Evolutionary conservation across 1,284 basidiomycete genomes (phyloP).

Genomic region (Calocybe gambosa): DNA sequence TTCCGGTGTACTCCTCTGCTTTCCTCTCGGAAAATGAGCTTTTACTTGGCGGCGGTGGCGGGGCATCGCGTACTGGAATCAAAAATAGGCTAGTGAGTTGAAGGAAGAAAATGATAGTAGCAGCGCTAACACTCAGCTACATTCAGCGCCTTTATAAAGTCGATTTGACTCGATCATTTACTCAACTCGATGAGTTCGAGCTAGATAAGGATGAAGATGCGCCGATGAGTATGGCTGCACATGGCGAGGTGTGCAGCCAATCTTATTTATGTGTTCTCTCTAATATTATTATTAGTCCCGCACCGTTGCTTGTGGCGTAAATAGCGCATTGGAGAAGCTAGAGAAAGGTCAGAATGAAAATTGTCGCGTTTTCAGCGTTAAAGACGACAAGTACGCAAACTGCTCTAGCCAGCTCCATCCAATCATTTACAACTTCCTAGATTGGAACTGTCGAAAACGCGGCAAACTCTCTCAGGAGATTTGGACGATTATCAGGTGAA

Average conservation of each 20-base stretch:
- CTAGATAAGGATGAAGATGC: constrained; percentile 81
- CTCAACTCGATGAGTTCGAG: constrained; percentile 63
- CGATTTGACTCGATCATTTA: constrained; percentile 50
- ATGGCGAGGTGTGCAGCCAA: constrained; percentile 44
- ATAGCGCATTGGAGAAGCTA: constrained; percentile 63
- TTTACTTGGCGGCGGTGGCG: constrained; percentile 88
- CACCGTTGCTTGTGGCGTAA: constrained; percentile 79
- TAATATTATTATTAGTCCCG: constrained; percentile 29
- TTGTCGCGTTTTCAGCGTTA: constrained; percentile 65
- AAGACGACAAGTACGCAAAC: constrained; percentile 51
- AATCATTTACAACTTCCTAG: constrained; percentile 29
- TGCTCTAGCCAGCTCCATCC: background rate
- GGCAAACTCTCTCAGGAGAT: constrained; percentile 56
- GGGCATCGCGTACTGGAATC: constrained; percentile 74
- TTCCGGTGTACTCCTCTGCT: constrained; percentile 85
- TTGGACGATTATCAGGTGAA: constrained; percentile 79
- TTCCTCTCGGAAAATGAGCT: constrained; percentile 73
- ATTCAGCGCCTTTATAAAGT: constrained; percentile 69
- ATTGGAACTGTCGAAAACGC: constrained; percentile 45
- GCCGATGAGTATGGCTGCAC: constrained; percentile 86
- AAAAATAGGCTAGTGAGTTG: constrained; percentile 83
- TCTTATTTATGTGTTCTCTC: background rate
- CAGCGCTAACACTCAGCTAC: constrained; percentile 8
- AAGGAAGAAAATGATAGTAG: background rate
- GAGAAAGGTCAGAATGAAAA: constrained; percentile 72